Evolutionary conservation across 768 basidiomycete species (phyloP), one percentile per base, ranked within the genome.

Genomic region (Phlebiopsis flavidoalba): DNA sequence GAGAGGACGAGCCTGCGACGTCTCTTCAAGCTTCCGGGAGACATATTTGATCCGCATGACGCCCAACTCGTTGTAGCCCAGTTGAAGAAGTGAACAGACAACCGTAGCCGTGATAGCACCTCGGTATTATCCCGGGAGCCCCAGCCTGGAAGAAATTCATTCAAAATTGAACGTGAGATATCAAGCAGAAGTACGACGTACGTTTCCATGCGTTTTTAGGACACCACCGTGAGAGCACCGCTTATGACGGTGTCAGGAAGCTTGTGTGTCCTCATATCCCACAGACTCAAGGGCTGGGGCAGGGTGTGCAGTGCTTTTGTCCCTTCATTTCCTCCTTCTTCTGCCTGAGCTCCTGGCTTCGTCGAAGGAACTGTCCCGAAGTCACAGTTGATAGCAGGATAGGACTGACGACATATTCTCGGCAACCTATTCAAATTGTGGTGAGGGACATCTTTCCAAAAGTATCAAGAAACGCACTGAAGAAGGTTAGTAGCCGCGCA

Each of bases 361-460:
- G 74, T 57, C 73, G 60, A 56, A 69, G 74, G 66, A 84, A 85
- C 62, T 83, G 80, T 46, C 74, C 72, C 66, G 76, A 79, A 1
- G 79, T 72, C n/a, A 79, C 68, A 0, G 72, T 71, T 22, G 73
- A 72, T 8, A 79, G 74, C 47, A 93, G 73, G 1, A 82, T 60
- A 0, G 93, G 93, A 49, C 83, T 82, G 53, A 93, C 74, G n/a
- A 83, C 67, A 68, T 85, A 91, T 78, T 94, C 93, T 61, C 91
- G 83, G 56, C 89, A 70, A 60, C 83, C 93, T 94, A 63, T 15
- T 21, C 46, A 47, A 11, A 8, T 40, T 35, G 8, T 53, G 43
- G 46, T 54, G 19, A 33, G 43, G n/a, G n/a, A n/a, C n/a, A 7
- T 14, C n/a, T 19, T 50, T 33, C 7, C 47, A 31, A 60, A n/a